Conservation (phyloP, 495 filamentous ascomycete species). For the Cryomyces minteri region DNA sequence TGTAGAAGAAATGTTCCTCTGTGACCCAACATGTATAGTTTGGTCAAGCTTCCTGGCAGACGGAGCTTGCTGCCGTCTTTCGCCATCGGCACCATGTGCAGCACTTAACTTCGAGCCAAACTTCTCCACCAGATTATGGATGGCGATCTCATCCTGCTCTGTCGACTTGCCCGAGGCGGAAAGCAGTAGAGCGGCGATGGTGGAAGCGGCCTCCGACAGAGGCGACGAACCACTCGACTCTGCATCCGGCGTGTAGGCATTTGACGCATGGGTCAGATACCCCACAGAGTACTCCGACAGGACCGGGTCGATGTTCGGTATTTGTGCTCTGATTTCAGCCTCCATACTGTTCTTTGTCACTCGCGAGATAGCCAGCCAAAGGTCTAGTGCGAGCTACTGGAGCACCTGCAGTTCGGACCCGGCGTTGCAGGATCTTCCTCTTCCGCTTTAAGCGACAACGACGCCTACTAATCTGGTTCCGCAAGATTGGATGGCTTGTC, state of each 20-base stretch:
- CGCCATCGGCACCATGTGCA: slow-evolving; percentile 51
- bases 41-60: slow-evolving; percentile 79
- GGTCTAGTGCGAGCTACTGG: too few species aligned
- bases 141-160: slow-evolving; percentile 48
- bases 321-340: slow-evolving; percentile 66
- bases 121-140: slow-evolving; percentile 73
- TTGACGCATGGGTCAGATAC: slow-evolving; percentile 84
- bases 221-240: slow-evolving; percentile 50
- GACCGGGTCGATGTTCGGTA: slow-evolving; percentile 79
- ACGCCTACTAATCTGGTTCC: too few species aligned
- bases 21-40: slow-evolving; percentile 84
- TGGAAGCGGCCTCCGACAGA: slow-evolving; percentile 63
- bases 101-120: slow-evolving; percentile 70
- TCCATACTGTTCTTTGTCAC: slow-evolving; percentile 42
- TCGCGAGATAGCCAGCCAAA: too few species aligned
- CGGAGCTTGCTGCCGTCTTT: slow-evolving; percentile 46
- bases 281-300: slow-evolving; percentile 88
- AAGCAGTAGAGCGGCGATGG: slow-evolving; percentile 68
- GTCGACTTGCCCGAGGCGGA: slow-evolving; percentile 76
- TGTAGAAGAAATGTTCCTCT: slow-evolving; percentile 89
- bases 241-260: slow-evolving; percentile 57
- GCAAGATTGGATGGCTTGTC: too few species aligned
- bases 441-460: too few species aligned
- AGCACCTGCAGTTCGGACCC: too few species aligned
- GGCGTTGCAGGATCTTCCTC: too few species aligned